These are phyloP conservation scores for Boletus sp. DNA, from an alignment of 1,284 basidiomycete genomes.

Conservation along the genomic window DNA sequence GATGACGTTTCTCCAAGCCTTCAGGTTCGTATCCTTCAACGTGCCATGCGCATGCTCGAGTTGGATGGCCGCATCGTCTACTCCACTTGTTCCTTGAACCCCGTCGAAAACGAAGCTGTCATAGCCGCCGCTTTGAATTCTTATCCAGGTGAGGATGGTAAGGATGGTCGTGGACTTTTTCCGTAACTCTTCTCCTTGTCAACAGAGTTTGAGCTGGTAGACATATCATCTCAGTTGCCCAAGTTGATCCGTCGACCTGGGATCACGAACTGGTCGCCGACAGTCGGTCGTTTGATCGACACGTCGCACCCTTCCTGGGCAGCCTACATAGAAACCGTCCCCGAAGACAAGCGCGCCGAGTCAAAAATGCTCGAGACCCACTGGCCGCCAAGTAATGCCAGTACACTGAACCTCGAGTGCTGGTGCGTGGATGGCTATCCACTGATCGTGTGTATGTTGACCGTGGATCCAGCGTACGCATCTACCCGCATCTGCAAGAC, in stretches of 20 bases:
- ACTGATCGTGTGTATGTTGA: conserved; percentile 2
- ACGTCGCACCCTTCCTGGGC: conserved; percentile 43
- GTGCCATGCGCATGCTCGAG: conserved; percentile 89
- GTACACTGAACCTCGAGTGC: conserved; percentile 57
- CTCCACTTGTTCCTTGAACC: conserved; percentile 97
- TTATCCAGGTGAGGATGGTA: conserved; percentile 50
- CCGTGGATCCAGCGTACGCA: conserved; percentile 57
- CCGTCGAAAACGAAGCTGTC: conserved; percentile 97
- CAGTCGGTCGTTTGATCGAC: conserved; percentile 40
- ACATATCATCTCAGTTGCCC: conserved; percentile 71
- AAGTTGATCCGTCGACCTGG: conserved; percentile 75
- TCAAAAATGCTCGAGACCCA: conserved; percentile 66
- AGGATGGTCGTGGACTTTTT: background rate
- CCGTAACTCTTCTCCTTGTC: background rate
- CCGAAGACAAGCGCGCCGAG: conserved; percentile 46
- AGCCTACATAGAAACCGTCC: conserved; percentile 48
- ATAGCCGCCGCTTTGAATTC: conserved; percentile 78
- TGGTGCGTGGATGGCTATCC: conserved; percentile 49
- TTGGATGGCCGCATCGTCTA: conserved; percentile 90
- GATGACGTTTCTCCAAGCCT: conserved; percentile 46
- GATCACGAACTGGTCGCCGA: conserved; percentile 71
- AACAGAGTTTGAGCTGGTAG: conserved; percentile 76
- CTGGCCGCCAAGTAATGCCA: conserved; percentile 75
- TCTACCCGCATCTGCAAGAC: conserved; percentile 95
- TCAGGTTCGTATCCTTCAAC: conserved; percentile 88